phyloP scores from a whole-genome alignment of 1,139 yeast genomes.

The Scheffersomyces parashehatae region DNA sequence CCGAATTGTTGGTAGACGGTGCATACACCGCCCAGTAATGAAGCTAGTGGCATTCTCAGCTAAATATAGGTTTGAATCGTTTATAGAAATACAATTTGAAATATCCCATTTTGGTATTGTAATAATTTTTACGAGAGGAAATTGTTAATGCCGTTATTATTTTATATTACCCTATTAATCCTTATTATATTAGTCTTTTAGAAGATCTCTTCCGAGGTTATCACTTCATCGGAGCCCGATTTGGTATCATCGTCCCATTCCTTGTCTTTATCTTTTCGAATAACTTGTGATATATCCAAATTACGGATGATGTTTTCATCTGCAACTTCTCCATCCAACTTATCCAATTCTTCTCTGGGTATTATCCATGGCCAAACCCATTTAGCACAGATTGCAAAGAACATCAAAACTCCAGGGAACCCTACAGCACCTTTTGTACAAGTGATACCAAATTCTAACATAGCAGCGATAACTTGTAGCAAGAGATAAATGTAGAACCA shows the following conservation, averaged over 20 bases:
- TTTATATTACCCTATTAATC: too few species aligned
- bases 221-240: too few species aligned
- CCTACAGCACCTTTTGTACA: constrained; percentile 92
- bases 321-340: constrained; percentile 76
- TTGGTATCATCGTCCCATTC: constrained; percentile 3
- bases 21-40: not conserved
- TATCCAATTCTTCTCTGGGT: constrained; percentile 56
- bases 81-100: too few species aligned
- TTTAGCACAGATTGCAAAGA: constrained; percentile 60
- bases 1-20: not conserved
- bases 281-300: constrained; percentile 23
- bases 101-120: too few species aligned
- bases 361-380: constrained; percentile 71
- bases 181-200: too few species aligned
- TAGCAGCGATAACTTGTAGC: constrained; percentile 67
- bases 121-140: too few species aligned
- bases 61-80: too few species aligned
- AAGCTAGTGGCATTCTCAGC: too few species aligned
- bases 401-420: constrained; percentile 77
- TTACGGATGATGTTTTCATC: constrained; percentile 53
- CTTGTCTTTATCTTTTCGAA: constrained; percentile 8
- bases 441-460: constrained; percentile 82
- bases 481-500: constrained; percentile 56
- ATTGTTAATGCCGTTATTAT: too few species aligned
- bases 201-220: too few species aligned